Conservation (phyloP, 768 basidiomycete genomes). For the Pulveroboletus sp. region DNA sequence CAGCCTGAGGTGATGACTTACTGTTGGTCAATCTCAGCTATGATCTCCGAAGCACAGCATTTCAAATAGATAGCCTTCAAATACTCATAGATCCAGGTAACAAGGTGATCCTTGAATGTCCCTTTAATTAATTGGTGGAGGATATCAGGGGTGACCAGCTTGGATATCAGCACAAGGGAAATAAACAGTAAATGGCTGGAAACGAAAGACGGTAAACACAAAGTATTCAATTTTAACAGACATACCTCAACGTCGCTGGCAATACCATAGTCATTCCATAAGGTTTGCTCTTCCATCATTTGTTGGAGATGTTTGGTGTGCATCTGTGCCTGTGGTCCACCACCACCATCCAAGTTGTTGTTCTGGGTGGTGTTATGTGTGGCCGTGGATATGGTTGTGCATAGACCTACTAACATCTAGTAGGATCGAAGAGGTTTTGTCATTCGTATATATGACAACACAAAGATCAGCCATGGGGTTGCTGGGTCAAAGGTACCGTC, state of each 20-base stretch:
- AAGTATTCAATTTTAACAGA: no score
- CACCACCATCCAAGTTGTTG: background rate
- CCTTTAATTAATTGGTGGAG: conserved; percentile 7
- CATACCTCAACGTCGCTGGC: no score
- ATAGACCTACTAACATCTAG: no score
- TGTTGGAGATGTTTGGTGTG: background rate
- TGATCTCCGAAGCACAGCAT: background rate
- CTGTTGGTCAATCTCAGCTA: background rate
- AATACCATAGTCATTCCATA: background rate
- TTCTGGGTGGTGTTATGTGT: no score
- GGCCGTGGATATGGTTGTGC: no score
- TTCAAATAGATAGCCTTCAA: background rate
- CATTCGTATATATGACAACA: no score
- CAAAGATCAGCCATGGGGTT: no score
- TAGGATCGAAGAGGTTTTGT: no score
- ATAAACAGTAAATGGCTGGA: background rate
- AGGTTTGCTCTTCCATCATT: background rate
- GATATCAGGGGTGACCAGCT: background rate
- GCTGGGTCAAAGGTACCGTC: no score
- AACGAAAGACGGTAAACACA: no score
- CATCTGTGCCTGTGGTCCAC: background rate
- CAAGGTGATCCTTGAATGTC: background rate
- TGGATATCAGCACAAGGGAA: background rate
- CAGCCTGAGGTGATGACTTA: background rate
- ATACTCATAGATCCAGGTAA: background rate